These are phyloP conservation scores for Phytomonas sp. DNA, from an alignment of 208 protist species.

Conservation along the genomic window DNA sequence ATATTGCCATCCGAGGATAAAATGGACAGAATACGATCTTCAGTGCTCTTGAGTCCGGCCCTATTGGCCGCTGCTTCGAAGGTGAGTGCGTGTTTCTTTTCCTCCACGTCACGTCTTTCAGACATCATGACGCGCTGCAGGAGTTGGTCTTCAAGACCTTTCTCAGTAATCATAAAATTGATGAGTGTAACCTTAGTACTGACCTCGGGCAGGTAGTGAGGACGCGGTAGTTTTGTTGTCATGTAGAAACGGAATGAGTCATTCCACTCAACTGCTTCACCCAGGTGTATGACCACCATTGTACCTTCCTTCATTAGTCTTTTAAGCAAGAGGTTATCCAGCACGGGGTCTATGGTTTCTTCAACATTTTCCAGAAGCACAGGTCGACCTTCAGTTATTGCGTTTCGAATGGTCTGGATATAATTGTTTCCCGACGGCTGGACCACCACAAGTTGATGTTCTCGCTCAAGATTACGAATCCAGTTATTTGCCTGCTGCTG, in stretches of 20 bases:
- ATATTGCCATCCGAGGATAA: conserved; percentile 88
- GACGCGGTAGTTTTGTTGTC: conserved; percentile 96
- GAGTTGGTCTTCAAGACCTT: conserved; percentile 95
- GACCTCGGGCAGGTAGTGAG: conserved; percentile 96
- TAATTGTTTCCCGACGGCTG: conserved; percentile 79
- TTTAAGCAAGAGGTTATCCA: conserved; percentile 96
- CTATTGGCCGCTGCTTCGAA: conserved; percentile 87
- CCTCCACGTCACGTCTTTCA: conserved; percentile 93
- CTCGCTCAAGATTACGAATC: conserved; percentile 90
- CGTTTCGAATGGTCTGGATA: conserved; percentile 83
- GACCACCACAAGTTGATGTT: conserved; percentile 74
- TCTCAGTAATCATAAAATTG: conserved; percentile 96
- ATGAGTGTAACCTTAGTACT: conserved; percentile 95
- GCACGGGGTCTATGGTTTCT: conserved; percentile 94
- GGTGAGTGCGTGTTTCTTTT: conserved; percentile 93
- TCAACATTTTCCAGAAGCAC: conserved; percentile 95
- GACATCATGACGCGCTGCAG: conserved; percentile 92
- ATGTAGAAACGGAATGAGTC: conserved; percentile 96
- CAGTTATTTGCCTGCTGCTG: conserved; percentile 94
- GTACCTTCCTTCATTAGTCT: conserved; percentile 88
- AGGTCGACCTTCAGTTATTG: conserved; percentile 90
- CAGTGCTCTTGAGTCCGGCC: conserved; percentile 80
- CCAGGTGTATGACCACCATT: conserved; percentile 90
- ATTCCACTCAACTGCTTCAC: conserved; percentile 95
- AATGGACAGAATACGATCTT: conserved; percentile 90